phyloP scores from a whole-genome alignment of 208 protist species.

The Lotmaria passim region DNA sequence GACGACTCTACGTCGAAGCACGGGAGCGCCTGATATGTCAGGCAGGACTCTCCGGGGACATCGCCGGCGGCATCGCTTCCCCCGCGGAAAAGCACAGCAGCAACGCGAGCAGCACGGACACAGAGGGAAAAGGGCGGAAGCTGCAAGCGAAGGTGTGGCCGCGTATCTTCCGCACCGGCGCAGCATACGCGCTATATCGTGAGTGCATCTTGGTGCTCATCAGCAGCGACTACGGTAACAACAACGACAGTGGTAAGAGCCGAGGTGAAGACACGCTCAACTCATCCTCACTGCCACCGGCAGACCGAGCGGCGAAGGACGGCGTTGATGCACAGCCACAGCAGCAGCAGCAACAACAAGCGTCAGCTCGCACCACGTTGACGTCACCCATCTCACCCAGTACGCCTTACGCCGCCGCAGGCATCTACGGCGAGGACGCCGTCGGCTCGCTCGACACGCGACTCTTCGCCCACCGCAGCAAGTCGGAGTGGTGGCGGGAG shows the following conservation, averaged over 20 bases:
- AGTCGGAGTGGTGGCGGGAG: slow-evolving; percentile 28
- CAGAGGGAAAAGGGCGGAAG: not conserved
- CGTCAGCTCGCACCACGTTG: too few species aligned
- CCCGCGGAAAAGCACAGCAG: not conserved
- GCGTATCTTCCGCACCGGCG: slow-evolving; percentile 33
- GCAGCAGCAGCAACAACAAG: not conserved
- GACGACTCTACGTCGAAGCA: slow-evolving; percentile 62
- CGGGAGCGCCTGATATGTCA: slow-evolving; percentile 42
- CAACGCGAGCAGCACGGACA: not conserved
- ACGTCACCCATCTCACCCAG: too few species aligned
- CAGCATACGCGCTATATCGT: slow-evolving; percentile 47
- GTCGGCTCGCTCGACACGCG: slow-evolving; percentile 19
- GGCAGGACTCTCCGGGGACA: slow-evolving; percentile 5
- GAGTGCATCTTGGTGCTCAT: slow-evolving; percentile 52
- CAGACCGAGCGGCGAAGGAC: not conserved
- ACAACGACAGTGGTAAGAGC: too few species aligned
- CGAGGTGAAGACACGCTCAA: too few species aligned
- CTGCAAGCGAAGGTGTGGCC: slow-evolving; percentile 9
- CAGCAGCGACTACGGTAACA: slow-evolving; percentile 4
- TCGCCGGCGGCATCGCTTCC: not conserved
- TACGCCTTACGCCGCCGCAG: not conserved
- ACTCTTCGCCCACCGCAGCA: slow-evolving; percentile 16
- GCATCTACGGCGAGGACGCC: slow-evolving; percentile 11
- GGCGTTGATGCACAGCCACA: not conserved
- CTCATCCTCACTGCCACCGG: not conserved